These are phyloP conservation scores for Zizania palustris DNA, from an alignment of 202 grass and related monocot genomes.

Conservation along the genomic window DNA sequence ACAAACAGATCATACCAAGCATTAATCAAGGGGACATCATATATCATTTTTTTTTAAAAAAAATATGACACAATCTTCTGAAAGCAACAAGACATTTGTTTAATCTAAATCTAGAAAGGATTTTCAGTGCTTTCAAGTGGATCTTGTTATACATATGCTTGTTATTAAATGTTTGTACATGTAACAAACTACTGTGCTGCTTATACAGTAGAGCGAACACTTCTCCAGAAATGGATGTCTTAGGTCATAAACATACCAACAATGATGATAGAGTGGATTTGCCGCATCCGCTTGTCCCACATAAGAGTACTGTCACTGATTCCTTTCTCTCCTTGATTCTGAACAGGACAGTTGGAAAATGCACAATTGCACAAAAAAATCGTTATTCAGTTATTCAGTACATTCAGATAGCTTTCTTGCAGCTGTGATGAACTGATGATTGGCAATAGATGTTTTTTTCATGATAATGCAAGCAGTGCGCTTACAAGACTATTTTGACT, in stretches of 20 bases:
- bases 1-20: constrained; percentile 24
- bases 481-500: not conserved
- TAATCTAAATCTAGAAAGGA: not conserved
- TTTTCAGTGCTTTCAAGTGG: constrained; percentile 2
- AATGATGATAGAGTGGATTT: constrained; percentile 96
- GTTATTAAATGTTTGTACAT: not conserved
- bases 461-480: constrained; percentile 11
- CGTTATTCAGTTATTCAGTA: constrained; percentile 26
- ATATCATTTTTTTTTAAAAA: no score
- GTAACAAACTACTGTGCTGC: not conserved
- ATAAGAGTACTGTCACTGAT: constrained; percentile 92
- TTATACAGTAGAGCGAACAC: constrained; percentile 11
- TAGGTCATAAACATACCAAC: constrained; percentile 61
- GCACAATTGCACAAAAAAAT: constrained; percentile 6
- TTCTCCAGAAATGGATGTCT: constrained; percentile 9
- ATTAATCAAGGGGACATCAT: not conserved
- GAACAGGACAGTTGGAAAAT: constrained; percentile 26
- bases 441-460: constrained; percentile 1
- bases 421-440: constrained; percentile 18
- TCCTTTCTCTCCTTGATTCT: constrained; percentile 97
- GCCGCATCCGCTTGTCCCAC: constrained; percentile 93
- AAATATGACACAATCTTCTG: constrained; percentile 4
- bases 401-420: constrained; percentile 26
- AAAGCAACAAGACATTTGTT: constrained; percentile 15
- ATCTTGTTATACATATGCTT: not conserved